These are phyloP conservation scores for Termitomyces sp. DNA, from an alignment of 768 basidiomycete species.

Conservation along the genomic window DNA sequence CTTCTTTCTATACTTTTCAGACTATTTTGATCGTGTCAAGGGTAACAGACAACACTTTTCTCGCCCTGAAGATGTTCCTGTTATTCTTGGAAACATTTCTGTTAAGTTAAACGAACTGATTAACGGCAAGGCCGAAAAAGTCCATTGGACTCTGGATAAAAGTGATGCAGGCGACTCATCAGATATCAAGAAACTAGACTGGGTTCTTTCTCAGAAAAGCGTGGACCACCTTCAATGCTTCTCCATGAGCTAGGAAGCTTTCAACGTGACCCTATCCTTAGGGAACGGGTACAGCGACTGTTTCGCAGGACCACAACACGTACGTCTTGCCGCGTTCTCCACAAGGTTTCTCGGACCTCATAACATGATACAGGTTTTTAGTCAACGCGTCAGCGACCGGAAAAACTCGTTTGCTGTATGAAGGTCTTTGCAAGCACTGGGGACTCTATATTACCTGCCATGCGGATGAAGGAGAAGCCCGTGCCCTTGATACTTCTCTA, in stretches of 20 bases:
- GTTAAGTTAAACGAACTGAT: background rate
- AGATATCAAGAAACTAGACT: background rate
- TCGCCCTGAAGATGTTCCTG: background rate
- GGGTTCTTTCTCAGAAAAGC: background rate
- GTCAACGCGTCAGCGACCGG: conserved; percentile 5
- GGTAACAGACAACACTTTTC: background rate
- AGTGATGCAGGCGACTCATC: background rate
- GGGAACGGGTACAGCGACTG: background rate
- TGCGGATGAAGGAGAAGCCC: background rate
- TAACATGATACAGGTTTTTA: background rate
- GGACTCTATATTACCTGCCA: background rate
- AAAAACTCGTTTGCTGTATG: background rate
- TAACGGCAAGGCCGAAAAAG: background rate
- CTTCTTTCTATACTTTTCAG: background rate
- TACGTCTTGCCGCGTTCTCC: background rate
- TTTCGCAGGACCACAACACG: background rate
- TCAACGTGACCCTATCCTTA: background rate
- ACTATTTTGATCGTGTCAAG: background rate
- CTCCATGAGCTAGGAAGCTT: conserved; percentile 1
- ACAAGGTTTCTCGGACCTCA: background rate
- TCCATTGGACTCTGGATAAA: background rate
- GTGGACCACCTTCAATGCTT: background rate
- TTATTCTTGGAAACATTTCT: background rate
- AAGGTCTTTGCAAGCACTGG: background rate
- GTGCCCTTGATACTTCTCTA: background rate